Base-by-base conservation (phyloP, 177 flowering plant species). In the Vitis hybrid region DNA sequence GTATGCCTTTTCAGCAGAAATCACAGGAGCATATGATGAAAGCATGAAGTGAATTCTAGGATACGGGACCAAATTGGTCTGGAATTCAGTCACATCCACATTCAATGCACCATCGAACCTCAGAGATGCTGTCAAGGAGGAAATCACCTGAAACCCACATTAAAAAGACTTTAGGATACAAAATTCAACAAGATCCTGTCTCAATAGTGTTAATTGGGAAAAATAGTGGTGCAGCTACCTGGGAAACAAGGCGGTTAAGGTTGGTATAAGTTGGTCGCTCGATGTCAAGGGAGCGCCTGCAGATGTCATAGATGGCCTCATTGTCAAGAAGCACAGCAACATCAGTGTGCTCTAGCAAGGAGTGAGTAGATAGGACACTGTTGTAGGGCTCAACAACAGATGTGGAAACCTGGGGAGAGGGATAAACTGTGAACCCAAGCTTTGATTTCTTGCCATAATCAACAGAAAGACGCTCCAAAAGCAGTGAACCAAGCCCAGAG, bases 1-100 rank as follows among this genome's bases (percentile, higher is more conserved):
- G 71, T 87, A 89, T 1, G 96, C 96, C 71, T 90, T 90, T 82
- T 85, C 96, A 9, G 96, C 92, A 5, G 94, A 90, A 77, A 90
- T 90, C 51, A 90, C 92, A 1, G 94, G 92, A 0, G 92, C 94
- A 63, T 86, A 90, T 0, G 94, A 88, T 18, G 92, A 90, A 69
- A 90, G 92, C 92, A 90, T 90, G 79, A 90, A 90, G 72, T 88
- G 94, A 76, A 90, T 90, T 65, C 94, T 84, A 1, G 94, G 94
- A 71, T 90, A 90, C 1, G 94, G 94, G 5, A 90, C 94, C 77
- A 90, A 69, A 76, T 89, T 89, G 65, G 91, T 89, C 74, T 87
- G 94, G 81, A 89, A 87, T 62, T 87, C 91, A 16, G 83, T 89
- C 39, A 89, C 90, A 74, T 87, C 94, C 51, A 89, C 94, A 51